These are phyloP conservation scores for Wickerhamomyces tratensis DNA, from an alignment of 805 yeast genomes.

Conservation along the genomic window DNA sequence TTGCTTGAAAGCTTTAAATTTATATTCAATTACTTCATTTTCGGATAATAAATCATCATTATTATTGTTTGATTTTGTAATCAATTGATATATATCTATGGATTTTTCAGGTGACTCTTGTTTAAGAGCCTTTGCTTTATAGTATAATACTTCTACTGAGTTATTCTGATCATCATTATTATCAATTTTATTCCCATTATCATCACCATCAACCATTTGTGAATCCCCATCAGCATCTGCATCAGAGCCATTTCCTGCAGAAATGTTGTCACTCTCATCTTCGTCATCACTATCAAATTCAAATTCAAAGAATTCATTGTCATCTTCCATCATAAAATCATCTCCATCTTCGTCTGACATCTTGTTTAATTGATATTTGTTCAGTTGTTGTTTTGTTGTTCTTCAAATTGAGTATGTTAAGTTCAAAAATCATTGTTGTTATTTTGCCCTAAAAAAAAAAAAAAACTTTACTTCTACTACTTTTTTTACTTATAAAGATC, in stretches of 20 bases:
- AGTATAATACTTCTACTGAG: conserved; percentile 20
- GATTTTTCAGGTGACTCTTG: conserved; percentile 16
- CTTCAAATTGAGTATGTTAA: too few relatives aligned
- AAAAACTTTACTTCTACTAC: too few relatives aligned
- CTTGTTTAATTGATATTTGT: too few relatives aligned
- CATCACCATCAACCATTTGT: conserved; percentile 8
- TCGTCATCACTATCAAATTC: conserved; percentile 18
- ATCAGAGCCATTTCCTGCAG: conserved; percentile 19
- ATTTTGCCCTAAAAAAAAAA: too few relatives aligned
- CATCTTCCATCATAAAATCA: conserved; percentile 19
- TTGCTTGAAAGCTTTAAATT: conserved; percentile 18
- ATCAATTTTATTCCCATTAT: conserved; percentile 18
- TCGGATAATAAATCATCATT: conserved; percentile 29
- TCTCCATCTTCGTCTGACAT: neutral
- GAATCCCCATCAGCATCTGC: conserved; percentile 7
- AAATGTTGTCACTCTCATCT: conserved; percentile 19
- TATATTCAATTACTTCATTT: conserved; percentile 17
- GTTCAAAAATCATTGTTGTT: too few relatives aligned
- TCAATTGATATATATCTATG: conserved; percentile 6
- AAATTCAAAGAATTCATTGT: conserved; percentile 30
- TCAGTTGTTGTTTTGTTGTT: too few relatives aligned
- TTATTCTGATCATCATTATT: conserved; percentile 9
- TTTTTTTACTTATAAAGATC: too few relatives aligned
- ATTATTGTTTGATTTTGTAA: conserved; percentile 24
- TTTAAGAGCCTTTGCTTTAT: conserved; percentile 15